Base-by-base conservation (phyloP, 805 yeast genomes). In the Soucietia sequanensis region DNA sequence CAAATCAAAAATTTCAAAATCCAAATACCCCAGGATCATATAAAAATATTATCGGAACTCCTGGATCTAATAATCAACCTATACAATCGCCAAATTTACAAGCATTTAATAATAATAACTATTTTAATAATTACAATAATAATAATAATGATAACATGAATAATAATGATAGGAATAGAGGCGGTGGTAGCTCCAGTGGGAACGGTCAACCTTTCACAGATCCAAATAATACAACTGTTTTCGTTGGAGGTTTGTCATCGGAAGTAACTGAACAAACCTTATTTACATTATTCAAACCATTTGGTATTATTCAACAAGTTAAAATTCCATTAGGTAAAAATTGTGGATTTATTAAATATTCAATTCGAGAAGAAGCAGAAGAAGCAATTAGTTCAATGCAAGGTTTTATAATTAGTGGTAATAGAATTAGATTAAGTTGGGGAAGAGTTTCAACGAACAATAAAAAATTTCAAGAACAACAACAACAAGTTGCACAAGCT, bases 281-380 rank as follows among this genome's bases (percentile, higher is more conserved):
- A 23, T 68, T 70, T 35, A 67, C 78, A 0, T 54, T 84, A 13
- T 84, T 84, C 58, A 76, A 76, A 55, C 86, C 88, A 12, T 84
- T 81, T 62, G 95, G 95, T n/a, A 56, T 65, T 13, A 79, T 84
- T 23, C 60, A 72, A 18, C 81, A 79, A 44, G 82, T 84, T 27
- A 83, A 81, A 50, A 81, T 84, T 34, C 95, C 95, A 4, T 75
- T 80, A 5, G 91, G 88, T 10, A 84, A 84, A 52, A 84, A 84
- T 42, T 87, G 95, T 62, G 96, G 95, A 1, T 88, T 90, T 62
- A 88, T 89, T 35, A 95, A 86, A 58, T 89, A 76, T 56, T 76
- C 79, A 26, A 77, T 81, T 34, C 70, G 95, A 38, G 78, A 79
- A 28, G 80, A 86, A 46, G 96, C 96, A 2, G 96, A 90, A 60